These are phyloP conservation scores for Fusarium sp. DNA, from an alignment of 2,329 filamentous ascomycete species.

Conservation along the genomic window DNA sequence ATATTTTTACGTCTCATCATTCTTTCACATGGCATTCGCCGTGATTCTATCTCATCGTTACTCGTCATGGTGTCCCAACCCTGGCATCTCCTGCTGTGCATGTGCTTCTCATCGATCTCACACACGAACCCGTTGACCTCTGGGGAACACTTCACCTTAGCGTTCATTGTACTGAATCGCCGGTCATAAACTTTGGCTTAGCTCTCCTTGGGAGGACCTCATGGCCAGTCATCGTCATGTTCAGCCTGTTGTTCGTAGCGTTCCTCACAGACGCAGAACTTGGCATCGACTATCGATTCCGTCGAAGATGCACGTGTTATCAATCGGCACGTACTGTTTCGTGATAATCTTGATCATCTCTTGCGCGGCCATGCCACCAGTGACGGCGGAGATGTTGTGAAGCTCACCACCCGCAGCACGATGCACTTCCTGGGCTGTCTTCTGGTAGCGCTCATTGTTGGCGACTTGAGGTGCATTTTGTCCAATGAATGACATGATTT, in stretches of 20 bases:
- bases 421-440: conserved; percentile 74
- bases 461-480: conserved; percentile 61
- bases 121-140: neutral
- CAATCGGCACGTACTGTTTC: conserved; percentile 77
- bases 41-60: conserved; percentile 28
- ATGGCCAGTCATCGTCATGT: neutral
- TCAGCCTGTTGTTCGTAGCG: neutral
- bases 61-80: conserved; percentile 8
- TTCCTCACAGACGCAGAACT: conserved; percentile 63
- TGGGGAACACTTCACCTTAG: neutral
- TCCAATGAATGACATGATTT: conserved; percentile 64
- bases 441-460: conserved; percentile 61
- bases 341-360: conserved; percentile 93
- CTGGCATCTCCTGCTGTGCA: neutral
- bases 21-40: conserved; percentile 8
- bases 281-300: conserved; percentile 73
- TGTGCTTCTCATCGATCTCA: too few species aligned
- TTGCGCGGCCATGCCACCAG: conserved; percentile 94
- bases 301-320: conserved; percentile 79
- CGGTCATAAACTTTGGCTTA: neutral
- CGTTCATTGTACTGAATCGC: too few species aligned
- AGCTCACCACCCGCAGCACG: conserved; percentile 87
- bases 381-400: conserved; percentile 90
- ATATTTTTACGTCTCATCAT: neutral
- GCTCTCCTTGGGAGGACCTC: neutral